Base-by-base conservation (phyloP, 805 yeast species). In the Wickerhamomyces sydowiorum region DNA sequence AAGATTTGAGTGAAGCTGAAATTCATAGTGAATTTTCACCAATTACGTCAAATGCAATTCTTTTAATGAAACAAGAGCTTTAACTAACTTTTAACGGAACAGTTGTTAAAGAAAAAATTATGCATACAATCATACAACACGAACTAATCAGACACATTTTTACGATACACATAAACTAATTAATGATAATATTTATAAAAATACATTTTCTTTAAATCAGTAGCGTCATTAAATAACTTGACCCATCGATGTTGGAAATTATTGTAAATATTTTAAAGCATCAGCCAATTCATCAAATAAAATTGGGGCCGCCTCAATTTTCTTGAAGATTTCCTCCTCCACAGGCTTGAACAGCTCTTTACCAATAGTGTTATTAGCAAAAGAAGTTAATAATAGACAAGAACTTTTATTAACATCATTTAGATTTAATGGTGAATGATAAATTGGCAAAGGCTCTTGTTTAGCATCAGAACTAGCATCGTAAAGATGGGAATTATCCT, bases 331-430 rank as follows among this genome's bases (percentile, higher is more conserved):
- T 7, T 55, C 57, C 19, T 58, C 62, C 34, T 54, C 60, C 12
- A 52, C 35, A 1, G 66, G 63, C 29, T 53, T 47, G 37, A 67
- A 64, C 28, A 66, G 38, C 19, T 62, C 62, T 24, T 52, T 47
- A 1, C 73, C 73, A 3, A 39, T 30, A 5, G 59, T 55, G 39
- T 60, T 57, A 36, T 52, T 53, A 3, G 62, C 47, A 36, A 70
- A 49, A 18, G 63, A 66, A 21, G 62, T 63, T 22, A 70, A 56
- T 34, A 70, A 53, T 36, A 64, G 43, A 32, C 63, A 59, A 1
- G 72, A 50, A 21, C 71, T 61, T 15, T 61, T 61, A 40, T 67
- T 69, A 40, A 70, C 66, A 33, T 70, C 75, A 42, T 64, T 67
- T 27, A 67, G 45, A 20, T 49, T 44, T 14, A 63, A 37, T 36